Evolutionary conservation across 352 stramenopile species (phyloP).

Genomic region (Salisapilia sapeloensis): DNA sequence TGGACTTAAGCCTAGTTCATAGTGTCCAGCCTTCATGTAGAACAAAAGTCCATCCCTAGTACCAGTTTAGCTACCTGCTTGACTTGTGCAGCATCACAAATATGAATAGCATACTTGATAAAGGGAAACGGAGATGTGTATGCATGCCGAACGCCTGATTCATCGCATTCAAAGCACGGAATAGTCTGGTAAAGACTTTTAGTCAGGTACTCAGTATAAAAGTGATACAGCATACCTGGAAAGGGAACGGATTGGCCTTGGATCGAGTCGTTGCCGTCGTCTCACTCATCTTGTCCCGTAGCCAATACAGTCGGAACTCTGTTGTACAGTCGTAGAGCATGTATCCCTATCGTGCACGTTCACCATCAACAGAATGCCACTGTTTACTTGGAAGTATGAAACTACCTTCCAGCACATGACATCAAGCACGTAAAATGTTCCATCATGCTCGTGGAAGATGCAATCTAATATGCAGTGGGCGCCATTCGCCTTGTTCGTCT

Average conservation of each 20-base stretch:
- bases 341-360: slow-evolving; percentile 26
- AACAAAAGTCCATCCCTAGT: slow-evolving; percentile 81
- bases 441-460: slow-evolving; percentile 80
- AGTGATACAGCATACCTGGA: slow-evolving; percentile 60
- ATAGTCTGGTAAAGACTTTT: slow-evolving; percentile 22
- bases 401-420: slow-evolving; percentile 87
- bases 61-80: background rate
- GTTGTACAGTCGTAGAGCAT: slow-evolving; percentile 86
- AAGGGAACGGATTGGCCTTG: slow-evolving; percentile 53
- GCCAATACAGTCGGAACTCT: slow-evolving; percentile 85
- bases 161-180: slow-evolving; percentile 77
- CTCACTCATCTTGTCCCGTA: slow-evolving; percentile 82
- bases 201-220: background rate
- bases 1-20: slow-evolving; percentile 76
- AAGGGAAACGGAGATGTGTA: slow-evolving; percentile 74
- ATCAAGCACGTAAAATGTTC: slow-evolving; percentile 86
- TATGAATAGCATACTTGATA: slow-evolving; percentile 41
- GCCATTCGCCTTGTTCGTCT: slow-evolving; percentile 48
- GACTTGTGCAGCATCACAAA: background rate
- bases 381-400: too few relatives aligned
- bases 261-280: slow-evolving; percentile 19
- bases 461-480: slow-evolving; percentile 85
- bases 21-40: slow-evolving; percentile 79
- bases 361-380: slow-evolving; percentile 1
- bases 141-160: slow-evolving; percentile 44